Evolutionary conservation across 768 basidiomycete species (phyloP).

Genomic region (Coprinellus micaceus): DNA sequence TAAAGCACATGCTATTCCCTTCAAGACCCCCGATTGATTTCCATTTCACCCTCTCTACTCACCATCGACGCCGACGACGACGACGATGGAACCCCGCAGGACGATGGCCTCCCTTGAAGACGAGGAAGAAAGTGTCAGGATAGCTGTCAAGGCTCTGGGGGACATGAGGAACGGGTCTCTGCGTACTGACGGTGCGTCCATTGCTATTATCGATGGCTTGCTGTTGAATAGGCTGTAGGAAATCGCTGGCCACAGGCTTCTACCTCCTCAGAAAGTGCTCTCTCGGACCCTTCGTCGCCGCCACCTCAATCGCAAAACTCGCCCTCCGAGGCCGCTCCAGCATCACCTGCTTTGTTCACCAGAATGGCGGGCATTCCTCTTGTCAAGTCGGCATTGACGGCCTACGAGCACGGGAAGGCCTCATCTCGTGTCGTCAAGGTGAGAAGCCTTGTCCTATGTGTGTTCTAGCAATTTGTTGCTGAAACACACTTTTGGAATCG

Average conservation of each 20-base stretch:
- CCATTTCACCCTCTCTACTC: conserved; percentile 14
- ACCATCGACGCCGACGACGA: conserved; percentile 14
- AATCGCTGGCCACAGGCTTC: conserved; percentile 3
- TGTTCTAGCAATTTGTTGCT: conserved; percentile 3
- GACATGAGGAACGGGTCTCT: conserved; percentile 64
- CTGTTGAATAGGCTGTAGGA: background rate
- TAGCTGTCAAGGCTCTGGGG: conserved; percentile 72
- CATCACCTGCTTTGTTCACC: conserved; percentile 34
- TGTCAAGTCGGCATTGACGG: conserved; percentile 66
- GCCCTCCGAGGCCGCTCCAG: conserved; percentile 14
- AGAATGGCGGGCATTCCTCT: conserved; percentile 69
- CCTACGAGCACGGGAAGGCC: conserved; percentile 81
- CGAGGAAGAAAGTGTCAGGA: conserved; percentile 74
- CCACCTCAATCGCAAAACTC: conserved; percentile 6
- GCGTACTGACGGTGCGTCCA: conserved; percentile 14
- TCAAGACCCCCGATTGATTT: conserved; percentile 1
- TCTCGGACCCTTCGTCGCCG: conserved; percentile 8
- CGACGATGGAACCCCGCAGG: conserved; percentile 12
- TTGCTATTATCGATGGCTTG: conserved; percentile 1
- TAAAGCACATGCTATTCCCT: conserved; percentile 1
- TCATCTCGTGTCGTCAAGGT: conserved; percentile 85
- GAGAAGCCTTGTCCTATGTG: conserved; percentile 15
- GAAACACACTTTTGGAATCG: conserved; percentile 18
- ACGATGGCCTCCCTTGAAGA: conserved; percentile 27
- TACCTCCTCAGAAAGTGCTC: conserved; percentile 7